Evolutionary conservation across 2,329 filamentous ascomycete genomes (phyloP).

Genomic region (Tolypocladium guangdongense): DNA sequence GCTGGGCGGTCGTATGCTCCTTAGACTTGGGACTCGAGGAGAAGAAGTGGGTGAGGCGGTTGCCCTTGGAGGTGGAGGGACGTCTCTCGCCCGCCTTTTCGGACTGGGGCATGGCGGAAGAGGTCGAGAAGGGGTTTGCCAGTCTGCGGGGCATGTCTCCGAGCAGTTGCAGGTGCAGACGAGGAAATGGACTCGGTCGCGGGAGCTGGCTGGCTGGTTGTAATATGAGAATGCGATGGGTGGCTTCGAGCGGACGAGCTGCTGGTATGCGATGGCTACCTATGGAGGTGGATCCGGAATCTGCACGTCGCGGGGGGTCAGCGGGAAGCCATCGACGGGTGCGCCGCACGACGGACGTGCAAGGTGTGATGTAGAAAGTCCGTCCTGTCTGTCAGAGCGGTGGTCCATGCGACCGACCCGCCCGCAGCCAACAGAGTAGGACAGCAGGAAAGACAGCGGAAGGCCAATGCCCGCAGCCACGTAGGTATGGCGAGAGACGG

Average conservation of each 20-base stretch:
- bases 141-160: conserved; percentile 49
- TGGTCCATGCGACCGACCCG: background rate
- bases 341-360: background rate
- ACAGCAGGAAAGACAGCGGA: background rate
- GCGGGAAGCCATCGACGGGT: background rate
- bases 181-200: background rate
- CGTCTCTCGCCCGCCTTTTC: conserved; percentile 45
- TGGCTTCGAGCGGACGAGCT: background rate
- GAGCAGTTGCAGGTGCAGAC: background rate
- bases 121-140: conserved; percentile 43
- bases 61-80: conserved; percentile 56
- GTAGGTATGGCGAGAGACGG: background rate
- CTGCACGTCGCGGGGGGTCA: conserved; percentile 1
- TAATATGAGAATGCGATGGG: background rate
- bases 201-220: background rate
- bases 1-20: conserved; percentile 52
- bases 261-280: background rate
- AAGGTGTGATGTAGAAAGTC: background rate
- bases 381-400: background rate
- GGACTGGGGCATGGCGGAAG: conserved; percentile 32
- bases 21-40: conserved; percentile 69
- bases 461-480: background rate
- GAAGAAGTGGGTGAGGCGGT: conserved; percentile 74
- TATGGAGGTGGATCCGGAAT: background rate
- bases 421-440: background rate